Base-by-base conservation (phyloP, 345 rosid species). In the Erodium maritimum region DNA sequence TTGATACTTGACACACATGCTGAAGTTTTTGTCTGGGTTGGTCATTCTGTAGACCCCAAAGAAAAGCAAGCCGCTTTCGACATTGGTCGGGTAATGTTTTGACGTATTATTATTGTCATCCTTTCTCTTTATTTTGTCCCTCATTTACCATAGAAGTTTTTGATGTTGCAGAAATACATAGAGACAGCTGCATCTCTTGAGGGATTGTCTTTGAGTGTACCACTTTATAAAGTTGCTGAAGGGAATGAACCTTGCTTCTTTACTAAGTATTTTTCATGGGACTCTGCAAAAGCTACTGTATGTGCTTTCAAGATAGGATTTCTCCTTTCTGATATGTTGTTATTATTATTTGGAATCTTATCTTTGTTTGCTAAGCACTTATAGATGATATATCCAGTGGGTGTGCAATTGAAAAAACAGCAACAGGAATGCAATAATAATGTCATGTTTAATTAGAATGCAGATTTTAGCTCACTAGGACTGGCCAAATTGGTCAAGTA, bases 241-340 rank as follows among this genome's bases (percentile, higher is more conserved):
- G 99, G 97, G 75, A 89, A 87, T 67, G 99, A 94, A 67, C 97
- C 99, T 1, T 77, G 86, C 75, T 90, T 90, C 80, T 94, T 90
- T 76, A 85, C 97, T 21, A 73, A 83, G 48, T 85, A 77, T 75
- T 94, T 94, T 71, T 80, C 82, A 9, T 94, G 97, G 99, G 99
- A 94, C 78, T 69, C 72, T 58, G 58, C 81, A 75, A 90, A 83
- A 80, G 86, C 97, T 52, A 73, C 62, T 54, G 99, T 94, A 84
- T 50, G 90, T 65, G 37, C 55, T 46, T 53, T 42, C 37, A 23
- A 25, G 63, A 59, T 19, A 17, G 11, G 19, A 53, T 48, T 57
- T 65, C 64, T 59, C 50, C 55, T 29, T 53, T 59, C 13, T 19
- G 48, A 56, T 51, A n/a, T n/a, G n/a, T n/a, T n/a, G n/a, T 63